A percentile compares a stretch with the other conserved stretches of the same genome.
Evolutionary conservation across 2,329 filamentous ascomycete species (phyloP).

Genomic region (Ceratocystis diversiconidia): DNA sequence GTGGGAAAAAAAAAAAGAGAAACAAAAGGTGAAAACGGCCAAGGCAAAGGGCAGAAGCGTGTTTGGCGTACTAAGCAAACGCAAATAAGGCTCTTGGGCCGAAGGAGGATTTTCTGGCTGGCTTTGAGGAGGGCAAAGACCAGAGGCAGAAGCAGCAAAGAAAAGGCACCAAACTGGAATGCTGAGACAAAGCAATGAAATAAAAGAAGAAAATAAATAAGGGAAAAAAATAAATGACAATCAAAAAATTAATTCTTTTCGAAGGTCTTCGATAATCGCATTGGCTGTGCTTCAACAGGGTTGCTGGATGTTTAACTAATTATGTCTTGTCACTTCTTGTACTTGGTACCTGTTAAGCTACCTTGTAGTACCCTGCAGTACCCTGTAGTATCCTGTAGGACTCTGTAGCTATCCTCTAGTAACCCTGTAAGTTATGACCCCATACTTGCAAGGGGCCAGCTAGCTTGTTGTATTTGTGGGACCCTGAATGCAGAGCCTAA

Average conservation of each 20-base stretch:
- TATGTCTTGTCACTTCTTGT: neutral
- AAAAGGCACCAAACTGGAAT: neutral
- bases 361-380: neutral
- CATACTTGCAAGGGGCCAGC: neutral
- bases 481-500: neutral
- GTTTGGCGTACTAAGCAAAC: constrained; percentile 12
- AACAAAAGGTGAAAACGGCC: neutral
- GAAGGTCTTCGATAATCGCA: neutral
- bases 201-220: neutral
- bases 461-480: neutral
- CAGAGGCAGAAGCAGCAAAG: neutral
- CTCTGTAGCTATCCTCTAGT: neutral
- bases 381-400: neutral
- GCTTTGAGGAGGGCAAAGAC: neutral
- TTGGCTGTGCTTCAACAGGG: neutral
- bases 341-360: neutral
- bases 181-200: neutral
- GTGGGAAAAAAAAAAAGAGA: neutral
- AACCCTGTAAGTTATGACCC: neutral
- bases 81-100: neutral
- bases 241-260: neutral
- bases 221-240: neutral
- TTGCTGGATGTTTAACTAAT: neutral
- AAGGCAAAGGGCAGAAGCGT: constrained; percentile 1
- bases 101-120: neutral